Base-by-base conservation (phyloP, 176 grass and related monocot genomes). In the Oryza longistaminata region DNA sequence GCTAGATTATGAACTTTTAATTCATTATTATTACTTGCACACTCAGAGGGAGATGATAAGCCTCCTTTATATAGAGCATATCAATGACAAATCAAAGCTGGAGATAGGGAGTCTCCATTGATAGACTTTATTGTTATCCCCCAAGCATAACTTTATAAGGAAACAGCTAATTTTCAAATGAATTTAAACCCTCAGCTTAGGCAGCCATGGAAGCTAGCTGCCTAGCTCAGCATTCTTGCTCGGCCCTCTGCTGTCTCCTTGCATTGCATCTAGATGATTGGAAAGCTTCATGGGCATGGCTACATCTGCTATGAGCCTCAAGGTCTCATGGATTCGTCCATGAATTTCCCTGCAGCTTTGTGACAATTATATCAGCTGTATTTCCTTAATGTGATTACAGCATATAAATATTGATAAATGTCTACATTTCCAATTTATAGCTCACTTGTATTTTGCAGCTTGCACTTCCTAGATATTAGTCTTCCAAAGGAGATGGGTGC, bases 381-480 rank as follows among this genome's bases (percentile, higher is more conserved):
- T 78, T 79, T 82, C 39, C 16, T 33, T 46, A 33, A 65, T 12
- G 65, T 50, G 44, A 84, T 6, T 66, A 66, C 71, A 83, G 16
- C 69, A 62, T 80, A 14, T 24, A 6, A 39, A 6, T 39, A 6
- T 39, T 71, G 0, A 24, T 46, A 86, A 70, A 70, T 68, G 33
- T 71, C 6, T 31, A 31, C 29, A 31, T 31, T 31, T 73, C 68
- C 44, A 74, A 43, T 73, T 50, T 34, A 70, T 69, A 19, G 81
- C 66, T 68, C 55, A 42, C 25, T 81, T 85, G 29, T 45, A 78
- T 45, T 85, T 85, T 40, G 33, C 79, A 95, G 93, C 82, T 87
- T 95, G 78, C 77, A 95, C 82, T 90, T 95, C 85, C 83, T 92
- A 66, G 90, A 95, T 39, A 76, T 90, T 70, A 92, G 85, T 86